phyloP scores from a whole-genome alignment of 345 rosid genomes.

The Aurinia saxatilis region DNA sequence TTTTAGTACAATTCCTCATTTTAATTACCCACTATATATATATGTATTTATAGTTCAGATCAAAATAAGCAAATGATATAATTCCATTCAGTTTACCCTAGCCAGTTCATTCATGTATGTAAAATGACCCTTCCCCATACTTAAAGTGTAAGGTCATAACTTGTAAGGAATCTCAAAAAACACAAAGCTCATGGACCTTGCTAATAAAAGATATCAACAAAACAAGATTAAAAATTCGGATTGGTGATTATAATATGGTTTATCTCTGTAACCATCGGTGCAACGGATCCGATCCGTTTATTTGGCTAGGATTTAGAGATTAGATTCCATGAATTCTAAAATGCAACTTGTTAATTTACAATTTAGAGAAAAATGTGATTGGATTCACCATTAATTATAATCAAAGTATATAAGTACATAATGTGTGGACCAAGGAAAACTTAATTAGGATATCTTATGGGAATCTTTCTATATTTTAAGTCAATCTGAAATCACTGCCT shows the following conservation, averaged over 20 bases:
- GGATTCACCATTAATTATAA: background rate
- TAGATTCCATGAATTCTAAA: conserved; percentile 11
- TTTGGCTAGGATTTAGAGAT: conserved; percentile 7
- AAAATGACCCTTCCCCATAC: background rate
- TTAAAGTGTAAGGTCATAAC: conserved; percentile 10
- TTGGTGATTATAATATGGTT: conserved; percentile 13
- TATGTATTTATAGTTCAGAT: background rate
- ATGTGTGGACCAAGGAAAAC: background rate
- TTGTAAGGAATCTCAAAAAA: conserved; percentile 11
- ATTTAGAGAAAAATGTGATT: background rate
- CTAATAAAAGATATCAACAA: background rate
- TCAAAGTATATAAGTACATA: background rate
- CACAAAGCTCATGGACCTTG: conserved; percentile 14
- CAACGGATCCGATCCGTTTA: conserved; percentile 19
- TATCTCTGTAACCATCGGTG: conserved; percentile 17
- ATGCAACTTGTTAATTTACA: conserved; percentile 10
- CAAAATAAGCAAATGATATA: background rate
- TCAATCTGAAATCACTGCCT: background rate
- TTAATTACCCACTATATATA: too few relatives aligned
- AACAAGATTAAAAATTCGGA: conserved; percentile 8
- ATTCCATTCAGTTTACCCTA: background rate
- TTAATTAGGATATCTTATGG: background rate
- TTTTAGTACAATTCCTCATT: too few relatives aligned
- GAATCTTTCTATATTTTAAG: conserved; percentile 6
- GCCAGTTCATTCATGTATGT: background rate